Base-by-base conservation (phyloP, 352 stramenopile genomes). In the Phytopythium kandeliae region DNA sequence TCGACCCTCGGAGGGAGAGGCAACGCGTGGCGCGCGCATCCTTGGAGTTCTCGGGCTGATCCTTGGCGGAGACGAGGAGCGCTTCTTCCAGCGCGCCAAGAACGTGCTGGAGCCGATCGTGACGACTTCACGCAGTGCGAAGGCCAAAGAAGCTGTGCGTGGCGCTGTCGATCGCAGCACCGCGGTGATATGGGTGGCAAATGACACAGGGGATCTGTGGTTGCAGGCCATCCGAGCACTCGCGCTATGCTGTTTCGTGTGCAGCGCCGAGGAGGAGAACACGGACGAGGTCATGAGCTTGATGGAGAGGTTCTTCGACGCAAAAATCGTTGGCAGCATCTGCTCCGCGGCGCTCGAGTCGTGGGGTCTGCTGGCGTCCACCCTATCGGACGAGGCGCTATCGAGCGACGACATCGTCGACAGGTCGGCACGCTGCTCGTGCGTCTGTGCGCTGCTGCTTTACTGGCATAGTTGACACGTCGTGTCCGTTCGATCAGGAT, bases 231-330 rank as follows among this genome's bases (percentile, higher is more conserved):
- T 95, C n/a, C 68, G 69, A 55, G 71, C 77, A 15, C 71, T 95
- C 16, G 82, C 73, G 26, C 57, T 92, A 35, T 66, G 81, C 45
- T 89, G 78, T 57, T 91, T 92, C 51, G 58, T 91, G 11, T 89
- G 78, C 53, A 86, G 76, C 50, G 74, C 77, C 13, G 85, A 93
- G 48, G 65, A 90, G 17, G 85, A 92, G 45, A 89, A 93, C 51
- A 68, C 61, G 0, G 69, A 86, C 24, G 69, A 85, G 21, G 54
- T 95, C 22, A 58, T 93, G 46, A 52, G 59, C 38, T 21, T 92
- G 7, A 59, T 87, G 15, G 78, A 90, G 34, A 80, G 71, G 28
- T 87, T 81, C 60, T 83, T 92, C 46, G 64, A 86, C 53, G 47
- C 71, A 17, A 87, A 87, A 58, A 80, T 86, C 21, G 48, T 65